Percentiles rank a stretch among this genome's conserved stretches.
Conservation (phyloP, 441 rosid genomes). For the Pelargonium hybrid region DNA sequence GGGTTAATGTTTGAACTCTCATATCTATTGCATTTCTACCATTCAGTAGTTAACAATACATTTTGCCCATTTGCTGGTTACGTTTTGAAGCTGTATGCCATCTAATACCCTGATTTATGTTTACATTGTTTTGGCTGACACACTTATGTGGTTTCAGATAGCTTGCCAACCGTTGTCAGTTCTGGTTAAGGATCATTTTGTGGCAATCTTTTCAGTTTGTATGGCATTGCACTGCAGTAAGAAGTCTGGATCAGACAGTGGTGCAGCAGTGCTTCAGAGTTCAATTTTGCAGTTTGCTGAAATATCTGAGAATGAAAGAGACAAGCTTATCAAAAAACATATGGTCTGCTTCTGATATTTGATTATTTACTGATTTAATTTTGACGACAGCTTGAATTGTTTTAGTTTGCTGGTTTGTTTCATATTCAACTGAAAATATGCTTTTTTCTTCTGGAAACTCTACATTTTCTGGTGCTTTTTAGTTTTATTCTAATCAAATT, state of each 20-base stretch:
- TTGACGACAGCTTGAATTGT: not conserved
- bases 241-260: slow-evolving; percentile 47
- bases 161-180: slow-evolving; percentile 51
- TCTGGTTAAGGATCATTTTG: slow-evolving; percentile 67
- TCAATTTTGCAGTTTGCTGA: slow-evolving; percentile 56
- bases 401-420: not conserved
- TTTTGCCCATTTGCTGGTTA: not conserved
- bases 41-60: not conserved
- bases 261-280: slow-evolving; percentile 61
- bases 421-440: not conserved
- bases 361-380: not conserved
- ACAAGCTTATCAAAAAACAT: slow-evolving; percentile 68
- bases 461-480: not conserved
- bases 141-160: slow-evolving; percentile 44
- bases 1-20: not conserved
- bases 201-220: slow-evolving; percentile 78
- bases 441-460: not conserved
- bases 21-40: not conserved
- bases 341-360: slow-evolving; percentile 48
- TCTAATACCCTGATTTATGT: not conserved
- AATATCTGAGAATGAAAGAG: slow-evolving; percentile 79
- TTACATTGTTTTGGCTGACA: slow-evolving; percentile 14
- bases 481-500: not conserved
- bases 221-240: slow-evolving; percentile 72
- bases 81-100: not conserved